Conservation (phyloP, 192 early-diverging fungal genomes). For the Chytriomyces sp. region DNA sequence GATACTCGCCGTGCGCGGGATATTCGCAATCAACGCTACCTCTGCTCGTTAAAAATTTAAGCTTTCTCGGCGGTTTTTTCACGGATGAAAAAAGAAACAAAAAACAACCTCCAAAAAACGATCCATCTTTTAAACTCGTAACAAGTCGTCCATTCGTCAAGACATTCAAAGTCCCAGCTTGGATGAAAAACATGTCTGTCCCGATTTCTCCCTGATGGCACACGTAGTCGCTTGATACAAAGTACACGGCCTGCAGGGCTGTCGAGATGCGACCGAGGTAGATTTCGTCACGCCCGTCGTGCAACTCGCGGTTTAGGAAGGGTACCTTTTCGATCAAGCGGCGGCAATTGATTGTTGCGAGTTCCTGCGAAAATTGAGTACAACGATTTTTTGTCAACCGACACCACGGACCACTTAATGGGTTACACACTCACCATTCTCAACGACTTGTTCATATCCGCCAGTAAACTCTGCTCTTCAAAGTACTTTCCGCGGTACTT, state of each 20-base stretch:
- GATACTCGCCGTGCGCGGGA: slow-evolving; percentile 25
- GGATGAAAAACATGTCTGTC: slow-evolving; percentile 44
- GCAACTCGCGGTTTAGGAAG: slow-evolving; percentile 35
- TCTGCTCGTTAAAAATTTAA: no score
- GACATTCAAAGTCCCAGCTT: slow-evolving; percentile 26
- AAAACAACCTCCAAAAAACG: slow-evolving; percentile 40
- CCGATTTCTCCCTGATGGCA: slow-evolving; percentile 40
- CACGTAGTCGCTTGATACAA: slow-evolving; percentile 34
- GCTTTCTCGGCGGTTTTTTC: no score
- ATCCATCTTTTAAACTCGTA: slow-evolving; percentile 30
- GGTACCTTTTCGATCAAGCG: slow-evolving; percentile 39
- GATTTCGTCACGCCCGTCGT: slow-evolving; percentile 39
- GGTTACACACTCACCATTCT: slow-evolving; percentile 17
- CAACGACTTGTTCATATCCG: slow-evolving; percentile 34
- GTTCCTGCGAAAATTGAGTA: slow-evolving; percentile 19
- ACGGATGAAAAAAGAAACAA: no score
- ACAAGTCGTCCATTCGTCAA: slow-evolving; percentile 32
- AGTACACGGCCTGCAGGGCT: slow-evolving; percentile 32
- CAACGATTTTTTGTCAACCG: no score
- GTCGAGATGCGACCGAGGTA: slow-evolving; percentile 30
- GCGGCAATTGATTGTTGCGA: slow-evolving; percentile 37
- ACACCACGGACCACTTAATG: no score
- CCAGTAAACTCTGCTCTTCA: slow-evolving; percentile 27
- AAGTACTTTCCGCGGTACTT: slow-evolving; percentile 42
- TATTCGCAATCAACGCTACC: slow-evolving; percentile 30